These are phyloP conservation scores for Leersia perrieri DNA, from an alignment of 176 grass and related monocot genomes.

Conservation along the genomic window DNA sequence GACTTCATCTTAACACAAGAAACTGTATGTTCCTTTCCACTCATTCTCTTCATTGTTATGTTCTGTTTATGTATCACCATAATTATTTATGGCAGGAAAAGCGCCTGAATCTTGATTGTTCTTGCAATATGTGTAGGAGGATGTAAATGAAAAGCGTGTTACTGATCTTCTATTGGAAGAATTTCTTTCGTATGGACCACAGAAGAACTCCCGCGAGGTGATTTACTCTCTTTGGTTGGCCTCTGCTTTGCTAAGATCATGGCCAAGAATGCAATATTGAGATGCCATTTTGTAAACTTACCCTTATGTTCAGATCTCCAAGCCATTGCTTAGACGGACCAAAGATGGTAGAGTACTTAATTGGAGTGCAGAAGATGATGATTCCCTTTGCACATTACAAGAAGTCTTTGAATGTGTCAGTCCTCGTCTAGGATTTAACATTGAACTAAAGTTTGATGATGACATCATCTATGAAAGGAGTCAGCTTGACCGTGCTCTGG, in stretches of 20 bases:
- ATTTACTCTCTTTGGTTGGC: not conserved
- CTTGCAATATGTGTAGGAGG: conserved; percentile 41
- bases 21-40: conserved; percentile 46
- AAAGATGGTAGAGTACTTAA: conserved; percentile 61
- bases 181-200: conserved; percentile 77
- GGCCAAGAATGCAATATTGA: not conserved
- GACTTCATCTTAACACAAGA: conserved; percentile 61
- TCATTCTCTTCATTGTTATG: not conserved
- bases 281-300: not conserved
- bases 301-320: conserved; percentile 51
- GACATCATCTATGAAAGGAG: conserved; percentile 50
- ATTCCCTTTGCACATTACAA: conserved; percentile 73
- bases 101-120: not conserved
- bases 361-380: conserved; percentile 71
- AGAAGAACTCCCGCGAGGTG: conserved; percentile 62
- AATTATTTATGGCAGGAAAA: not conserved
- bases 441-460: conserved; percentile 92
- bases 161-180: conserved; percentile 74
- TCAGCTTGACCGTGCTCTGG: conserved; percentile 48
- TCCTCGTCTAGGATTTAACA: conserved; percentile 76
- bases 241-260: not conserved
- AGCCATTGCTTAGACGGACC: conserved; percentile 60
- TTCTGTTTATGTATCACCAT: conserved; percentile 11
- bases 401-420: conserved; percentile 69
- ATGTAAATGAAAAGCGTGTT: conserved; percentile 50